A percentile compares a stretch with the other conserved stretches of the same genome.
Conservation (phyloP, 2,329 filamentous ascomycete species). For the Aaosphaeria arxii region DNA sequence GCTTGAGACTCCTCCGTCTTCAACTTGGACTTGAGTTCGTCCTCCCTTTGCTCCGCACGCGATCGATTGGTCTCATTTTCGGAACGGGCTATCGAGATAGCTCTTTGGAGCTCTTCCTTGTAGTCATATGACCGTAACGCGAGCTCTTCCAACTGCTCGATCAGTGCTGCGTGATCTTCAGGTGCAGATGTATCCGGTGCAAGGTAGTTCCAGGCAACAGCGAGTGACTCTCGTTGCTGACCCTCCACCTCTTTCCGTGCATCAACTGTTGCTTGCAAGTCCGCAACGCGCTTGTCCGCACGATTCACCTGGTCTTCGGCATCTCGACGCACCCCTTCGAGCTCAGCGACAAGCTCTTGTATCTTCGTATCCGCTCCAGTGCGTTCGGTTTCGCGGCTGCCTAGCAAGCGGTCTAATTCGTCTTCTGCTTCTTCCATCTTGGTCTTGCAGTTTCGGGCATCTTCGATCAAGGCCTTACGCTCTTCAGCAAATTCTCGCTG, state of each 20-base stretch:
- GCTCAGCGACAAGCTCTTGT: conserved; percentile 65
- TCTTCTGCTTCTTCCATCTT: conserved; percentile 88
- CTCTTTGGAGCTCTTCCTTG: conserved; percentile 44
- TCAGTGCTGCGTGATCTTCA: conserved; percentile 36
- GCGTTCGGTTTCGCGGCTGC: conserved; percentile 80
- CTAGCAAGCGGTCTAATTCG: conserved; percentile 80
- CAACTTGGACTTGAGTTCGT: conserved; percentile 33
- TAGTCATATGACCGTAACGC: conserved; percentile 42
- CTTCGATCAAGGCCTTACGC: conserved; percentile 75
- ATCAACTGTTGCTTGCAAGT: conserved; percentile 58
- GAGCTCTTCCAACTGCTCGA: conserved; percentile 44
- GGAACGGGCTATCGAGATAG: conserved; percentile 45
- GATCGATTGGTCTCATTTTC: conserved; percentile 44
- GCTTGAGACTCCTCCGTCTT: conserved; percentile 38
- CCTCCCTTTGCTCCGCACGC: conserved; percentile 40
- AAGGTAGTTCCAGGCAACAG: conserved; percentile 37
- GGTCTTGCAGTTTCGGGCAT: conserved; percentile 72
- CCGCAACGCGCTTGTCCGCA: conserved; percentile 38
- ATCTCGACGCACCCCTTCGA: conserved; percentile 58
- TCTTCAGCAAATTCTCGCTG: conserved; percentile 86
- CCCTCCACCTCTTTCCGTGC: conserved; percentile 44
- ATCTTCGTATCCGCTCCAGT: conserved; percentile 67
- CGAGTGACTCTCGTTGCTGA: conserved; percentile 27
- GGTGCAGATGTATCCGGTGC: conserved; percentile 33
- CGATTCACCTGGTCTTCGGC: conserved; percentile 50